A percentile compares a stretch with the other conserved stretches of the same genome.
These are phyloP conservation scores for Leptographium wingfieldii DNA, from an alignment of 2,329 filamentous ascomycete genomes.

Conservation along the genomic window DNA sequence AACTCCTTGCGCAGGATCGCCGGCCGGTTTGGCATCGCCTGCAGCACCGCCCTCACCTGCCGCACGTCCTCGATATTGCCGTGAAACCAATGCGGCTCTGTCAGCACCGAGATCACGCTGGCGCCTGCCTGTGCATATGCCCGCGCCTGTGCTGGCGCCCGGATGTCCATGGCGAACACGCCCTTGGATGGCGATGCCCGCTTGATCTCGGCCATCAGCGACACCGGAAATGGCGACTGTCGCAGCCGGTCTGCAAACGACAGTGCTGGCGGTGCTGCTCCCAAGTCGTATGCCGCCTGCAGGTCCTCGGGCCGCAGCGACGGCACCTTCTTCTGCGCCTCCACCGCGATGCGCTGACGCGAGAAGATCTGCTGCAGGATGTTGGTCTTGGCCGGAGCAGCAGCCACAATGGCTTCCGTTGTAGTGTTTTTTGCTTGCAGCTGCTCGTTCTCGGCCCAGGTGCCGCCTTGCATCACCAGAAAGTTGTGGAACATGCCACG, in stretches of 20 bases:
- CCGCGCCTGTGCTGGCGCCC: slow-evolving; percentile 77
- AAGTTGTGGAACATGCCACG: slow-evolving; percentile 90
- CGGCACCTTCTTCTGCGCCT: slow-evolving; percentile 69
- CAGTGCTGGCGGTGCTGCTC: slow-evolving; percentile 72
- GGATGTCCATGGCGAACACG: slow-evolving; percentile 76
- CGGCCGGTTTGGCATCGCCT: slow-evolving; percentile 82
- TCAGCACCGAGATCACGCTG: slow-evolving; percentile 96
- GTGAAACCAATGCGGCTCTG: slow-evolving; percentile 98
- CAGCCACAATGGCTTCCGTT: background rate
- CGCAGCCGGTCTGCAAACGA: slow-evolving; percentile 67
- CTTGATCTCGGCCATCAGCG: slow-evolving; percentile 95
- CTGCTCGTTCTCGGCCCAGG: slow-evolving; percentile 70
- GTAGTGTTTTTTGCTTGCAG: slow-evolving; percentile 25
- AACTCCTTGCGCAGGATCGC: slow-evolving; percentile 93
- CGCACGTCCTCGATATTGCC: slow-evolving; percentile 89
- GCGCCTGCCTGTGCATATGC: slow-evolving; percentile 89
- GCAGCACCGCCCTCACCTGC: slow-evolving; percentile 75
- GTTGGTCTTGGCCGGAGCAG: slow-evolving; percentile 34
- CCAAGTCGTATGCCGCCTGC: slow-evolving; percentile 74
- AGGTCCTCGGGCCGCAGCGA: slow-evolving; percentile 75
- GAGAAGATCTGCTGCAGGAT: slow-evolving; percentile 88
- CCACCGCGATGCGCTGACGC: slow-evolving; percentile 62
- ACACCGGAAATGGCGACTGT: slow-evolving; percentile 75
- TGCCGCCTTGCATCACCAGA: slow-evolving; percentile 73
- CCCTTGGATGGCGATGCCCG: slow-evolving; percentile 93